Conservation (phyloP, 768 basidiomycete genomes). For the Lactifluus subvellereus region DNA sequence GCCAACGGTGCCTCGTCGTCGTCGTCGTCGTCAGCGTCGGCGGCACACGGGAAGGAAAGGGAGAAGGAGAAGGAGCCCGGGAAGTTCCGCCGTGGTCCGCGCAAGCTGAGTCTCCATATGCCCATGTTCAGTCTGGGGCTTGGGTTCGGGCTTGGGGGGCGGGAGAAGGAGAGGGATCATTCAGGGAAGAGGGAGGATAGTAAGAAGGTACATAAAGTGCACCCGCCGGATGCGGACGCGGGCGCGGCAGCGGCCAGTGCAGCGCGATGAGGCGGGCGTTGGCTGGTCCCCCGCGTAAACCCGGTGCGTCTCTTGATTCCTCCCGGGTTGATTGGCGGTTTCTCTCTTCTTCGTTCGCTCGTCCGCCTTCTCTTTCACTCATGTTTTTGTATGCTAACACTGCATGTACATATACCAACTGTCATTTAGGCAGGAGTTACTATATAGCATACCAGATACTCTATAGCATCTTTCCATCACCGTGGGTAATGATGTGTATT, state of each 20-base stretch:
- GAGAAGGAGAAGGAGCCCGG: constrained; percentile 34
- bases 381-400: constrained; percentile 2
- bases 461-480: constrained; percentile 2
- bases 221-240: not conserved
- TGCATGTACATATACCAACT: constrained; percentile 12
- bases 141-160: not conserved
- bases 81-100: constrained; percentile 27
- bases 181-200: constrained; percentile 9
- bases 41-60: constrained; percentile 20
- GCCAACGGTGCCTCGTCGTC: constrained; percentile 1
- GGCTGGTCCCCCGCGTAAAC: not conserved
- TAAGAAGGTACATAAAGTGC: constrained; percentile 3
- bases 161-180: constrained; percentile 1
- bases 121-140: constrained; percentile 51
- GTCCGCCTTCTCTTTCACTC: not conserved
- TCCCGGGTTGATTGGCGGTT: not conserved
- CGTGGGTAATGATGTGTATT: constrained; percentile 14
- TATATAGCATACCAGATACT: constrained; percentile 11
- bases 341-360: not conserved
- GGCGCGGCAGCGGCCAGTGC: not conserved
- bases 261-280: not conserved
- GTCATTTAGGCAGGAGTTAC: constrained; percentile 2
- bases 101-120: constrained; percentile 65
- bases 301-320: not conserved
- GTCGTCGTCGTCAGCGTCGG: not conserved